Percentiles rank a stretch among this genome's conserved stretches.
phyloP scores from a whole-genome alignment of 164 flowering plant genomes.

The Cinnamomum micranthum region DNA sequence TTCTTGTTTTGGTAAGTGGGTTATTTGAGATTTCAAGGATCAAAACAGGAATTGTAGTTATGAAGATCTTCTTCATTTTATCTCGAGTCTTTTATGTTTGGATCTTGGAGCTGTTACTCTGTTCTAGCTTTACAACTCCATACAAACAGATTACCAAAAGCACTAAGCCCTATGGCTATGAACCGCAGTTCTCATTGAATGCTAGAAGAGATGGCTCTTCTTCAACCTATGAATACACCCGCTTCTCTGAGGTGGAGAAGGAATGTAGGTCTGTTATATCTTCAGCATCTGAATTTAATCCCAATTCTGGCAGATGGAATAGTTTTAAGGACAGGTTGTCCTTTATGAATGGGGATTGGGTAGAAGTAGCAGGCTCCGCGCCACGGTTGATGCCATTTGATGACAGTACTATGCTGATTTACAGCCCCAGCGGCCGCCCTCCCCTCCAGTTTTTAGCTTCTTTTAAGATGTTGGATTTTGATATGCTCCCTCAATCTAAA shows the following conservation, averaged over 20 bases:
- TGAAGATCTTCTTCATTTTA: constrained; percentile 15
- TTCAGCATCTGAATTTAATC: constrained; percentile 43
- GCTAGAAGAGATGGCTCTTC: constrained; percentile 16
- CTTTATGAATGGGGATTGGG: constrained; percentile 71
- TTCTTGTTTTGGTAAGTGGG: constrained; percentile 10
- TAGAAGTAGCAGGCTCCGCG: constrained; percentile 34
- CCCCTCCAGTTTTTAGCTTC: constrained; percentile 45
- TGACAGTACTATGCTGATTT: constrained; percentile 16
- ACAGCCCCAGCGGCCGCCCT: constrained; percentile 10
- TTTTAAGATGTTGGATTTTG: constrained; percentile 60
- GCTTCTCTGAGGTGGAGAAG: constrained; percentile 54
- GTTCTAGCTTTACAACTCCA: constrained; percentile 24
- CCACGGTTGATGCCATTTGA: constrained; percentile 62
- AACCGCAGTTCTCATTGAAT: not conserved
- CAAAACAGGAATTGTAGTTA: constrained; percentile 10
- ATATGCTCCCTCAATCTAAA: constrained; percentile 30
- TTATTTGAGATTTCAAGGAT: not conserved
- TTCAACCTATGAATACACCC: constrained; percentile 32
- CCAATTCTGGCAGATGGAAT: constrained; percentile 23
- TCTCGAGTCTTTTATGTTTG: constrained; percentile 11
- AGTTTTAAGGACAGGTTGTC: constrained; percentile 38
- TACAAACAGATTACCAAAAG: not conserved
- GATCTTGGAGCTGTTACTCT: constrained; percentile 25
- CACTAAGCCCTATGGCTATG: not conserved
- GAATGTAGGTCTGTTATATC: constrained; percentile 45